phyloP scores from a whole-genome alignment of 768 basidiomycete species.

The Lentinula detonsa region DNA sequence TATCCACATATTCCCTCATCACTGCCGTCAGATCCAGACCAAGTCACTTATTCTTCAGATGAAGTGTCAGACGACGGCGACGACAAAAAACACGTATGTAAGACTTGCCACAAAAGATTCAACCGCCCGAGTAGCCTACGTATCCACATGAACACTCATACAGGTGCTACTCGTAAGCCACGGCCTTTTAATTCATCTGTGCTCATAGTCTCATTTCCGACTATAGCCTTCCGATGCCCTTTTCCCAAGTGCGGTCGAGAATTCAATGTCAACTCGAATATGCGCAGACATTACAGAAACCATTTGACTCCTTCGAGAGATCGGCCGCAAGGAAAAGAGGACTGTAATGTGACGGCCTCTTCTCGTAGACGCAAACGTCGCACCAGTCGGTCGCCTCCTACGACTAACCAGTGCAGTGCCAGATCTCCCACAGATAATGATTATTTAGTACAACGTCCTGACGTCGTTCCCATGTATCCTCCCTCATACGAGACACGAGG shows the following conservation, averaged over 20 bases:
- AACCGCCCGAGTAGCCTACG: conserved; percentile 63
- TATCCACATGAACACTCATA: conserved; percentile 67
- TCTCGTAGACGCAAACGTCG: background rate
- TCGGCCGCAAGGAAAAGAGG: background rate
- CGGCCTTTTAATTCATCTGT: background rate
- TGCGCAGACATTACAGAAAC: conserved; percentile 75
- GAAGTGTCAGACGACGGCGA: conserved; percentile 15
- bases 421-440: background rate
- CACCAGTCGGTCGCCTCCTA: background rate
- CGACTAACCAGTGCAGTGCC: background rate
- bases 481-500: background rate
- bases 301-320: conserved; percentile 24
- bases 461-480: conserved; percentile 2
- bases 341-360: background rate
- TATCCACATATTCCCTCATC: conserved; percentile 8
- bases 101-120: conserved; percentile 57
- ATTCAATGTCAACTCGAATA: conserved; percentile 83
- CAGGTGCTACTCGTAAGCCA: conserved; percentile 61
- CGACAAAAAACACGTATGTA: conserved; percentile 44
- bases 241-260: conserved; percentile 69
- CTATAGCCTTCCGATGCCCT: conserved; percentile 65
- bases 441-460: background rate
- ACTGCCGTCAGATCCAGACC: conserved; percentile 13
- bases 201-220: background rate
- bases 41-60: conserved; percentile 13